A percentile compares a stretch with the other conserved stretches of the same genome.
phyloP scores from a whole-genome alignment of 2,329 filamentous ascomycete genomes.

The Botryotinia narcissicola region DNA sequence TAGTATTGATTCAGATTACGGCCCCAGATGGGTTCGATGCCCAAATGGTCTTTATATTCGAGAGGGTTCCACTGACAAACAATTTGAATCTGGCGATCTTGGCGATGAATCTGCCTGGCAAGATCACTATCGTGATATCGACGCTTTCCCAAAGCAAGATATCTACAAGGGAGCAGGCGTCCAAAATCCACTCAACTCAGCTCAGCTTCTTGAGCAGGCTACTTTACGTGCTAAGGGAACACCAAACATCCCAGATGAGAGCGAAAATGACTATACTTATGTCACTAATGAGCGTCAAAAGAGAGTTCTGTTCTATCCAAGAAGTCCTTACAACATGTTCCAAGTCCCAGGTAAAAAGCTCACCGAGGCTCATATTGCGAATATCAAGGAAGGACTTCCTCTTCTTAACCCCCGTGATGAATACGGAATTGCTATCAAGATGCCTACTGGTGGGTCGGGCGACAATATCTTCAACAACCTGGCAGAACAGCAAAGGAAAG shows the following conservation, averaged over 20 bases:
- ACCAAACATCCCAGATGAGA: background rate
- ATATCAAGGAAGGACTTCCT: background rate
- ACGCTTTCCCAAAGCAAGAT: constrained; percentile 2
- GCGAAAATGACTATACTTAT: constrained; percentile 2
- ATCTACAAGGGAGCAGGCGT: constrained; percentile 11
- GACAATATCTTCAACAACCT: background rate
- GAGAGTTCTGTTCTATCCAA: background rate
- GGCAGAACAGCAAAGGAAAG: constrained; percentile 8
- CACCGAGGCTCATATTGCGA: background rate
- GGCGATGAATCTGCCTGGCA: background rate
- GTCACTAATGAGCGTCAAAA: background rate
- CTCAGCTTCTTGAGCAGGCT: constrained; percentile 6
- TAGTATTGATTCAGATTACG: background rate
- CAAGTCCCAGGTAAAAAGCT: background rate
- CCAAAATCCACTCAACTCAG: constrained; percentile 9
- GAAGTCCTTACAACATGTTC: constrained; percentile 6
- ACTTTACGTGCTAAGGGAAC: background rate
- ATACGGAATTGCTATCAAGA: background rate
- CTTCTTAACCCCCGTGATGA: constrained; percentile 4
- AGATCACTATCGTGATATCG: background rate
- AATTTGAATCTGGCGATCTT: background rate
- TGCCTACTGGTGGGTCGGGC: background rate
- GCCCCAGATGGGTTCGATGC: background rate
- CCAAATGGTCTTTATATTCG: constrained; percentile 2
- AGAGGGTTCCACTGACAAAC: background rate